Evolutionary conservation across 192 early-diverging fungal species (phyloP).

Genomic region (Spizellomyces sp.): DNA sequence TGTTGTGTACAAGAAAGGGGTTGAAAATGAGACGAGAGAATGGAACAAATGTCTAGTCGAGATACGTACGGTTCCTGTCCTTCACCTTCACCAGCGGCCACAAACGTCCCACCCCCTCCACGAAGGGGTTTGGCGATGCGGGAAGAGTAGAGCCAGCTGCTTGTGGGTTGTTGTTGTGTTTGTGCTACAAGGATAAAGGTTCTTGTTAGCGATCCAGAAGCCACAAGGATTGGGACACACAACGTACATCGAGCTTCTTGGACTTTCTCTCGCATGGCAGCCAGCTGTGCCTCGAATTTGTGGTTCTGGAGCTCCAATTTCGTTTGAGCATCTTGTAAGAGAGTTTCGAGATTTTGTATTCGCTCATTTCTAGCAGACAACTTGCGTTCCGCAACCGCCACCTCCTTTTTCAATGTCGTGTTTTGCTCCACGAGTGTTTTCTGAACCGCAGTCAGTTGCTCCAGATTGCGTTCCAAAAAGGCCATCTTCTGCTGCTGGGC

Average conservation of each 20-base stretch:
- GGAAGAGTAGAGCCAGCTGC: slow-evolving; percentile 63
- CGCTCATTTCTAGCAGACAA: slow-evolving; percentile 90
- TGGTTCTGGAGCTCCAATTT: slow-evolving; percentile 72
- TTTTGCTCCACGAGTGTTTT: slow-evolving; percentile 97
- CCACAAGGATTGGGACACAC: neutral
- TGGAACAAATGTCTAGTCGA: too few relatives aligned
- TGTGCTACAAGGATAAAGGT: slow-evolving; percentile 1
- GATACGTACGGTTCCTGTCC: slow-evolving; percentile 11
- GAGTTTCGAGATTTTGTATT: slow-evolving; percentile 84
- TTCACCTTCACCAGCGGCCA: slow-evolving; percentile 42
- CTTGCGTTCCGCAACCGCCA: slow-evolving; percentile 88
- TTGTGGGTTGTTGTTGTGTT: slow-evolving; percentile 34
- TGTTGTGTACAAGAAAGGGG: too few relatives aligned
- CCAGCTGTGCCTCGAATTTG: slow-evolving; percentile 82
- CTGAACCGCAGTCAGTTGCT: slow-evolving; percentile 94
- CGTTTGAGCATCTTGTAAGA: slow-evolving; percentile 82
- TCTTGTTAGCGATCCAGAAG: slow-evolving; percentile 11
- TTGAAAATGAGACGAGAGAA: too few relatives aligned
- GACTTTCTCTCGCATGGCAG: slow-evolving; percentile 74
- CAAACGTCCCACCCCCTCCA: slow-evolving; percentile 64
- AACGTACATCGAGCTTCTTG: slow-evolving; percentile 76
- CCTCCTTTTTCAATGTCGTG: slow-evolving; percentile 92
- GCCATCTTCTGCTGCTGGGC: slow-evolving; percentile 96
- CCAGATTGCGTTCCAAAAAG: slow-evolving; percentile 95
- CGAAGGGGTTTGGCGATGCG: slow-evolving; percentile 91